Percentiles rank a stretch among this genome's conserved stretches.
phyloP scores from a whole-genome alignment of 208 protist genomes.

The Jaenimonas drosophilae region DNA sequence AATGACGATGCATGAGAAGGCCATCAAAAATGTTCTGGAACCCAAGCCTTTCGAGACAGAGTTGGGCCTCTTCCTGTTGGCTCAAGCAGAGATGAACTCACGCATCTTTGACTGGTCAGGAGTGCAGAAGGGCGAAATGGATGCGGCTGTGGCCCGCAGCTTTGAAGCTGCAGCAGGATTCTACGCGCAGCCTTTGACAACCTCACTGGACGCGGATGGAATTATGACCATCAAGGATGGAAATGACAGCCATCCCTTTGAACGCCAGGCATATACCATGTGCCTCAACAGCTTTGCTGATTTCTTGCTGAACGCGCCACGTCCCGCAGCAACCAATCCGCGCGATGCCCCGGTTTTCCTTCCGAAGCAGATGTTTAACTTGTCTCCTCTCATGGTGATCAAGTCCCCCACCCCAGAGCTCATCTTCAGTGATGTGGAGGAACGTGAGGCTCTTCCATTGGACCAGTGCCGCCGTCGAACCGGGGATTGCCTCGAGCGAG shows the following conservation, averaged over 20 bases:
- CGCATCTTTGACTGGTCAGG: constrained; percentile 61
- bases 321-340: constrained; percentile 19
- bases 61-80: constrained; percentile 61
- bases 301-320: constrained; percentile 61
- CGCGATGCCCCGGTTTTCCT: constrained; percentile 72
- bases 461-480: constrained; percentile 38
- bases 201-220: constrained; percentile 51
- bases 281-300: constrained; percentile 52
- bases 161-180: constrained; percentile 47
- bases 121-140: constrained; percentile 22
- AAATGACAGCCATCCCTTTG: constrained; percentile 16
- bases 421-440: constrained; percentile 39
- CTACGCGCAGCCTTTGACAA: constrained; percentile 57
- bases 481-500: constrained; percentile 53
- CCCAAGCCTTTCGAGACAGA: constrained; percentile 32
- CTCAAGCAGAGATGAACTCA: constrained; percentile 47
- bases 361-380: constrained; percentile 58
- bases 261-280: constrained; percentile 46
- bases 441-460: constrained; percentile 21
- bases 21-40: constrained; percentile 25
- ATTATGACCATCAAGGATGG: constrained; percentile 45
- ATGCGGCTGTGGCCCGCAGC: constrained; percentile 18
- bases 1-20: no score
- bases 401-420: constrained; percentile 35
- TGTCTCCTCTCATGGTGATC: constrained; percentile 43